These are phyloP conservation scores for Podosphaera fusca DNA, from an alignment of 2,329 filamentous ascomycete genomes.

Conservation along the genomic window DNA sequence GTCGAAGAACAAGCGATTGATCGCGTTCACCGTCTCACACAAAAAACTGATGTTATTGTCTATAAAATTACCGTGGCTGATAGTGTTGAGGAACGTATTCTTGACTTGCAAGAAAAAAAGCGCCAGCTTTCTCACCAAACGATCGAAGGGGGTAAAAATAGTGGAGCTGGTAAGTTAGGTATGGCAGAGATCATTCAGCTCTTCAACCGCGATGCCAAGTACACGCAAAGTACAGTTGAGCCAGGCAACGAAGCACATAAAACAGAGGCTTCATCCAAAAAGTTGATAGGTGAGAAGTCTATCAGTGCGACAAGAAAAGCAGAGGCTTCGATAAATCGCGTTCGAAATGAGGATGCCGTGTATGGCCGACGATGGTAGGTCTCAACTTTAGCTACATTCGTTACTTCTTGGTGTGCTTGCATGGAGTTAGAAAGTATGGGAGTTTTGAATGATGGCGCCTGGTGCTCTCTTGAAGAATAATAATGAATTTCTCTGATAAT, in stretches of 20 bases:
- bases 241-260: constrained; percentile 6
- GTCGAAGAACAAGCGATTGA: constrained; percentile 98
- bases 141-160: constrained; percentile 53
- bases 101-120: constrained; percentile 89
- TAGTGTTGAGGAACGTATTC: constrained; percentile 80
- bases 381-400: no score
- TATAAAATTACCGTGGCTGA: constrained; percentile 78
- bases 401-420: no score
- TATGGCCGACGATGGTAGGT: constrained; percentile 13
- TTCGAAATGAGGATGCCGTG: constrained; percentile 12
- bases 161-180: constrained; percentile 56
- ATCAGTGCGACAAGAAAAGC: constrained; percentile 6
- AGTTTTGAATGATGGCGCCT: no score
- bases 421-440: no score
- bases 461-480: no score
- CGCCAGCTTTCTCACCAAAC: constrained; percentile 74
- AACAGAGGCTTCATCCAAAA: constrained; percentile 11
- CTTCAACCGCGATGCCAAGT: constrained; percentile 27
- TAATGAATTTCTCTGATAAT: no score
- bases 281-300: constrained; percentile 10
- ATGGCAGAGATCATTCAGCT: constrained; percentile 85
- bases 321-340: constrained; percentile 3
- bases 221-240: constrained; percentile 6
- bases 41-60: constrained; percentile 81
- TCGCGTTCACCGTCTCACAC: constrained; percentile 91